Base-by-base conservation (phyloP, 768 basidiomycete genomes). In the Hemileccinum rubropunctum region DNA sequence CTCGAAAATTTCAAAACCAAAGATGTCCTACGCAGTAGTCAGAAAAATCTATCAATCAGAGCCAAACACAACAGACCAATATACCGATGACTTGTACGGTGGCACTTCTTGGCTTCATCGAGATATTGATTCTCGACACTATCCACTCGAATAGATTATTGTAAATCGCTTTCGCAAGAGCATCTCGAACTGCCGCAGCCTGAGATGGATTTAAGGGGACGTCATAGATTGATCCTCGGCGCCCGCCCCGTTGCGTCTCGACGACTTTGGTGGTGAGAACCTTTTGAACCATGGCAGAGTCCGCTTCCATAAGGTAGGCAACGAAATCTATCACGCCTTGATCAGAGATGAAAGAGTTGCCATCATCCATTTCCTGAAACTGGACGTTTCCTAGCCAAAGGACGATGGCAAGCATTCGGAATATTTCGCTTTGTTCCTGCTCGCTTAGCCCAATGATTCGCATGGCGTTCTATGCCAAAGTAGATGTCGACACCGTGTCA, bases 101-200 rank as follows among this genome's bases (percentile, higher is more conserved):
- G 6, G 83, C 72, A 43, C 76, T 71, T 36, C 91, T 81, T 5
- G 94, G 81, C 69, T 93, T 95, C 95, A 99, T 97, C 6, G 95
- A 98, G 15, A 91, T 74, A 65, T 99, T 99, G 65, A 99, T 81
- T 52, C 92, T 83, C 14, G 91, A 89, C 37, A 99, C 97, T 59
- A 99, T 98, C 97, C 97, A 99, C 64, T 99, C 95, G 66, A 99
- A 98, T 4, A 98, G 73, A 67, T 98, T 98, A 73, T 95, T 98
- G 71, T 99, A 99, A 56, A 99, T 85, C 14, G 94, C 95, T 67
- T 98, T 95, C 4, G 95, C 76, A 34, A 99, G 74, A 1, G 97
- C 97, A 70, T 98, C 92, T 50, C 95, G 74, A 18, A 91, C 94
- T 1, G 95, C 81, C 1, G 72, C 72, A 3, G 97, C 97, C 66